Evolutionary conservation across 371 early-diverging fungal species (phyloP).

Genomic region (Rhizopus arrhizus): DNA sequence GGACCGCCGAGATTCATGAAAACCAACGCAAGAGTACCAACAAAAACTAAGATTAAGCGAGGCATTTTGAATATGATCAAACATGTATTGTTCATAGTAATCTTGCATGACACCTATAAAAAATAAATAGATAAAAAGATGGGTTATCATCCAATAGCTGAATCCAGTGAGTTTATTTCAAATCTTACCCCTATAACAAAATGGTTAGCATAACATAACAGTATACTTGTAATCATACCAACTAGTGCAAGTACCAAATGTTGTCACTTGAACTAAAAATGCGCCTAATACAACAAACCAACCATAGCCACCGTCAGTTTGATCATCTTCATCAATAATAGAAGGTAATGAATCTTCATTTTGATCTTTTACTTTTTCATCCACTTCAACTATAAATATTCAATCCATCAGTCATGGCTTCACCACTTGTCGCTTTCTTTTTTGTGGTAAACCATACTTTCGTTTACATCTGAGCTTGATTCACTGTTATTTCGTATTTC

Average conservation of each 20-base stretch:
- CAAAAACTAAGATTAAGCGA: slow-evolving; percentile 41
- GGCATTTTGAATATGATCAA: slow-evolving; percentile 19
- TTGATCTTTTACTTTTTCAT: slow-evolving; percentile 3
- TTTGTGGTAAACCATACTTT: slow-evolving; percentile 5
- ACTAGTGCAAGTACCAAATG: slow-evolving; percentile 50
- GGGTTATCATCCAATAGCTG: too few species aligned
- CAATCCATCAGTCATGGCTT: neutral
- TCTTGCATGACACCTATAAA: slow-evolving; percentile 36
- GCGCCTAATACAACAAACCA: slow-evolving; percentile 64
- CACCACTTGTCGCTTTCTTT: neutral
- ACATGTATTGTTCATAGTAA: slow-evolving; percentile 28
- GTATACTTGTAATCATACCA: slow-evolving; percentile 24
- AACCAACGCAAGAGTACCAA: slow-evolving; percentile 40
- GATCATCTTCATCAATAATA: slow-evolving; percentile 19
- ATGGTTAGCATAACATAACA: neutral
- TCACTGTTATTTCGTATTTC: slow-evolving; percentile 1
- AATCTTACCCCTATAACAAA: slow-evolving; percentile 26
- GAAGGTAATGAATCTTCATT: slow-evolving; percentile 4
- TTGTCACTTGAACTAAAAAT: slow-evolving; percentile 59
- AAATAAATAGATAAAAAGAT: neutral
- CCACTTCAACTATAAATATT: neutral
- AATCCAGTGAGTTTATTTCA: neutral
- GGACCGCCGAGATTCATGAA: slow-evolving; percentile 39
- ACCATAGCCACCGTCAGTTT: slow-evolving; percentile 58
- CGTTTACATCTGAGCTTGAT: slow-evolving; percentile 6